Evolutionary conservation across 441 rosid genomes (phyloP).

Genomic region (Jatropha multifida): DNA sequence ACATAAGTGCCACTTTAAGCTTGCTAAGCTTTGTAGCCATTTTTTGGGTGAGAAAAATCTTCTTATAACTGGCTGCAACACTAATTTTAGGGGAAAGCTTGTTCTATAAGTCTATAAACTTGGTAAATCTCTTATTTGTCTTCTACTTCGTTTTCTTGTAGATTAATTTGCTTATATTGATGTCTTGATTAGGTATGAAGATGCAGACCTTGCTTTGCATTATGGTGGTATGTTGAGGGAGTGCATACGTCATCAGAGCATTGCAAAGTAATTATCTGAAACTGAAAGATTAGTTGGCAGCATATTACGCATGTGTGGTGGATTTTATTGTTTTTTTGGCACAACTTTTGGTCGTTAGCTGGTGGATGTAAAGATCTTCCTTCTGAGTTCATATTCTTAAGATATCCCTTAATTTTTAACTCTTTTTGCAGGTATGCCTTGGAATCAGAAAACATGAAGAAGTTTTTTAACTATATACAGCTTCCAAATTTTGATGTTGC

Average conservation of each 20-base stretch:
- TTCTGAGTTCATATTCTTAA: constrained; percentile 11
- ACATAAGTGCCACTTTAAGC: background rate
- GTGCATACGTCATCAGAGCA: constrained; percentile 94
- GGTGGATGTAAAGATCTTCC: background rate
- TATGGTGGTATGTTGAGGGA: constrained; percentile 97
- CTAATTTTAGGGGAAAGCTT: background rate
- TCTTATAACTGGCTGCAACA: background rate
- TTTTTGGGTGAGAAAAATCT: background rate
- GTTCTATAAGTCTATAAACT: background rate
- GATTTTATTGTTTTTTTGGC: background rate
- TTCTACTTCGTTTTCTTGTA: background rate
- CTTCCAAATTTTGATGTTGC: constrained; percentile 95
- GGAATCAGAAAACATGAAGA: constrained; percentile 80
- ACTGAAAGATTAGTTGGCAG: background rate
- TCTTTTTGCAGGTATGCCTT: constrained; percentile 59
- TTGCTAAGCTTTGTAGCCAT: background rate
- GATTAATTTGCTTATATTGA: constrained; percentile 10
- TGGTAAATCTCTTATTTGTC: background rate
- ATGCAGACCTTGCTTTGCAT: constrained; percentile 89
- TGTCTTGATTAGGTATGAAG: constrained; percentile 59
- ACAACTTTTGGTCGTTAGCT: background rate
- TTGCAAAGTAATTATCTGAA: constrained; percentile 54
- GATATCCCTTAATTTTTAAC: background rate
- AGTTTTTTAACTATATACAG: constrained; percentile 82
- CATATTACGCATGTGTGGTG: background rate